Evolutionary conservation across 257 asterid genomes (phyloP).

Genomic region (Fraxinus pennsylvanica): DNA sequence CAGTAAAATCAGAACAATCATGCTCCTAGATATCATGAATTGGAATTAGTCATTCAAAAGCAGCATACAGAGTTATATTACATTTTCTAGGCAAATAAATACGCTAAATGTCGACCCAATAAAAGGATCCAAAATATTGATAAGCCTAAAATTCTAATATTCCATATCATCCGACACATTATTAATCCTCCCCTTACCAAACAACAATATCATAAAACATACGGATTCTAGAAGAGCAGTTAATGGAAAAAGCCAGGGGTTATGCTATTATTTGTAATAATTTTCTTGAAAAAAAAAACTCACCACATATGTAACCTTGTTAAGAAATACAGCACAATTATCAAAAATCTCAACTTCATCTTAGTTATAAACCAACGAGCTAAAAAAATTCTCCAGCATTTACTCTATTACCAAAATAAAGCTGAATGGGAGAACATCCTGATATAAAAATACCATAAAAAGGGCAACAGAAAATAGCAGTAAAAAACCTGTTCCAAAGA

Average conservation of each 20-base stretch:
- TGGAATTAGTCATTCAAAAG: neutral
- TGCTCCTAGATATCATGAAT: neutral
- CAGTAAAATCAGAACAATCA: neutral
- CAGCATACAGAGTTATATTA: neutral
- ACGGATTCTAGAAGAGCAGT: neutral
- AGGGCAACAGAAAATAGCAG: constrained; percentile 23
- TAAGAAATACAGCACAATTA: neutral
- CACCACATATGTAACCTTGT: neutral
- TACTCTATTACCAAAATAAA: too few species aligned
- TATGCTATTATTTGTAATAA: neutral
- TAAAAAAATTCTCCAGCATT: too few species aligned
- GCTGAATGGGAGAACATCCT: too few species aligned
- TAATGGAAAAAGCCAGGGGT: neutral
- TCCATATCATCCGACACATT: neutral
- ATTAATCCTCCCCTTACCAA: neutral
- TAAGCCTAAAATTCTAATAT: neutral
- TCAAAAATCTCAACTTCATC: neutral
- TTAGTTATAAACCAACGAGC: neutral
- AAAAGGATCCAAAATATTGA: neutral
- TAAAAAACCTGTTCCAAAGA: constrained; percentile 86
- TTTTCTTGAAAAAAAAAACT: neutral
- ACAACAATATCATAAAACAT: neutral
- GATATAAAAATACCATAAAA: neutral
- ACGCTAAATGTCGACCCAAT: neutral
- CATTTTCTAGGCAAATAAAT: neutral